Conservation (phyloP, 78 protist genomes). For the Monosiga brevicollis region DNA sequence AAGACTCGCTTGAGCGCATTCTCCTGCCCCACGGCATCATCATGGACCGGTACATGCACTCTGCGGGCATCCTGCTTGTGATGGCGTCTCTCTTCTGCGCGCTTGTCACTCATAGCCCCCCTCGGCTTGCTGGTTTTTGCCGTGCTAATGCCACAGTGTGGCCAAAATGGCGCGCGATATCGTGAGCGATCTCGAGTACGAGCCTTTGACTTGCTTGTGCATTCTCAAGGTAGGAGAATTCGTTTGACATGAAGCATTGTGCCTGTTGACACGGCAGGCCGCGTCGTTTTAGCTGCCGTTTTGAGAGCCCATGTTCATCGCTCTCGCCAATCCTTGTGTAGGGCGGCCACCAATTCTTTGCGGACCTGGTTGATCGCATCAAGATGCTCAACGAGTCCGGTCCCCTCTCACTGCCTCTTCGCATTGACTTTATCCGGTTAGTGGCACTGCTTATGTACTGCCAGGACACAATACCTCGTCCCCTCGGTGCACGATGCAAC, state of each 20-base stretch:
- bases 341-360: background rate
- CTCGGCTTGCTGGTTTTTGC: background rate
- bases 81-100: background rate
- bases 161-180: background rate
- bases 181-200: background rate
- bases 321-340: no score
- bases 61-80: background rate
- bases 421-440: conserved; percentile 11
- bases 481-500: no score
- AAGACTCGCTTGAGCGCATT: background rate
- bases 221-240: background rate
- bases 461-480: no score
- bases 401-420: background rate
- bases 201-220: background rate
- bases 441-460: no score
- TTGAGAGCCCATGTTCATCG: no score
- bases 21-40: background rate
- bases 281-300: no score
- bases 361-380: conserved; percentile 9
- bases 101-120: background rate
- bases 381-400: conserved; percentile 1
- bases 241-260: no score
- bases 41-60: background rate
- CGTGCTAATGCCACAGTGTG: background rate
- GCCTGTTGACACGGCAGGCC: no score